Conservation (phyloP, 2,329 filamentous ascomycete genomes). For the Colletotrichum chlorophyti region DNA sequence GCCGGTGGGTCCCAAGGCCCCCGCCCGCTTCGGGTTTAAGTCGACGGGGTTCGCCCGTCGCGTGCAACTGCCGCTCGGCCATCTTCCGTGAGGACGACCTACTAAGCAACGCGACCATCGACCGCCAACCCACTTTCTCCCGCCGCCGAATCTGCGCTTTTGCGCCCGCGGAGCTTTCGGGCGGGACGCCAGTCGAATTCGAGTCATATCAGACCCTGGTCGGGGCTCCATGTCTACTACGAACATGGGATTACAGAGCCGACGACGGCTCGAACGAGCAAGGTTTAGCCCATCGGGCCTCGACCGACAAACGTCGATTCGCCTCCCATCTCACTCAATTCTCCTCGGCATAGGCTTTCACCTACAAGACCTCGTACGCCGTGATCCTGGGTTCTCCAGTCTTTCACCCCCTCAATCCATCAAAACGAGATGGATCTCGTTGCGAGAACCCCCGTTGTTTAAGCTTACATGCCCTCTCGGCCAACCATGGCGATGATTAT, state of each 20-base stretch:
- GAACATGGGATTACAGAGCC: too few relatives aligned
- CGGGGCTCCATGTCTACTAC: too few relatives aligned
- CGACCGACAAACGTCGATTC: constrained; percentile 18
- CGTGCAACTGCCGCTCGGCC: constrained; percentile 20
- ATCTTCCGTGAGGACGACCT: constrained; percentile 27
- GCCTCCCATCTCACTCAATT: background rate
- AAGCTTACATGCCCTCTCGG: constrained; percentile 10
- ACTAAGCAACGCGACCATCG: too few relatives aligned
- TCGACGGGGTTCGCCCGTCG: constrained; percentile 17
- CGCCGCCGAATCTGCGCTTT: background rate
- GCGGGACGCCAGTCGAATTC: too few relatives aligned
- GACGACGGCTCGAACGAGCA: background rate
- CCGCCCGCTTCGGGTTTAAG: constrained; percentile 2
- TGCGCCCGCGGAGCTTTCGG: constrained; percentile 10
- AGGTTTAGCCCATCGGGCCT: constrained; percentile 18
- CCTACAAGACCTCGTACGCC: too few relatives aligned
- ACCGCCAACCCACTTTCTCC: background rate
- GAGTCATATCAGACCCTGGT: constrained; percentile 15
- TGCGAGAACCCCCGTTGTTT: constrained; percentile 10
- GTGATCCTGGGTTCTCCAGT: too few relatives aligned
- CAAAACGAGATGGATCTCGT: constrained; percentile 11
- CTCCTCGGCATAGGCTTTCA: too few relatives aligned
- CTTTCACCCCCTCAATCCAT: constrained; percentile 1
- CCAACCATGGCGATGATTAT: constrained; percentile 15
- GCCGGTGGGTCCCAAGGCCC: constrained; percentile 2